Percentiles rank a stretch among this genome's conserved stretches.
Conservation (phyloP, 345 rosid species). For the Sapria himalayana region DNA sequence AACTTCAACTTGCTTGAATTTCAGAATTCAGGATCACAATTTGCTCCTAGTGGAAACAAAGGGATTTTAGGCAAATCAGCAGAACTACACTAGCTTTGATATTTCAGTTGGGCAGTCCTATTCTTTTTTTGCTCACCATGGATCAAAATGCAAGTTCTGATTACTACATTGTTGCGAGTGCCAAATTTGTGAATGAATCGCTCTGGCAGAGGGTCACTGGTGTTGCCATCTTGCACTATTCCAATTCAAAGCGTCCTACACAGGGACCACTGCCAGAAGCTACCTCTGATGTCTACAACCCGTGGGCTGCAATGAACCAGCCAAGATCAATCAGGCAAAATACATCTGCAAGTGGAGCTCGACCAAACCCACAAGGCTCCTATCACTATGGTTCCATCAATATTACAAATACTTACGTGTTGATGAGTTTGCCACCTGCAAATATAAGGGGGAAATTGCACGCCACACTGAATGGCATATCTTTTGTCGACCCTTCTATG, state of each 20-base stretch:
- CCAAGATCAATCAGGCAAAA: conserved; percentile 43
- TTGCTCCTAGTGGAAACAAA: conserved; percentile 57
- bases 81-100: conserved; percentile 42
- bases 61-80: conserved; percentile 61
- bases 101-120: conserved; percentile 54
- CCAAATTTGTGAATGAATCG: conserved; percentile 40
- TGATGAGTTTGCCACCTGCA: conserved; percentile 46
- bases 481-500: conserved; percentile 58
- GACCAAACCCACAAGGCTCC: conserved; percentile 87
- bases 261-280: conserved; percentile 45
- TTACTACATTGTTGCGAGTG: conserved; percentile 41
- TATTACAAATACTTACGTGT: conserved; percentile 30
- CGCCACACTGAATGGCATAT: conserved; percentile 63
- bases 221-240: conserved; percentile 42
- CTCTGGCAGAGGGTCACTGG: conserved; percentile 66
- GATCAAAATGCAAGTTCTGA: conserved; percentile 46
- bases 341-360: conserved; percentile 62
- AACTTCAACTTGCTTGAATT: conserved; percentile 37
- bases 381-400: conserved; percentile 78
- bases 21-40: conserved; percentile 68
- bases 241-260: conserved; percentile 58
- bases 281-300: conserved; percentile 40
- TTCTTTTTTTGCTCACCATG: conserved; percentile 47
- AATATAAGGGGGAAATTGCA: conserved; percentile 66
- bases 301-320: conserved; percentile 54